These are phyloP conservation scores for Pichia sp. DNA, from an alignment of 1,139 yeast genomes.

Conservation along the genomic window DNA sequence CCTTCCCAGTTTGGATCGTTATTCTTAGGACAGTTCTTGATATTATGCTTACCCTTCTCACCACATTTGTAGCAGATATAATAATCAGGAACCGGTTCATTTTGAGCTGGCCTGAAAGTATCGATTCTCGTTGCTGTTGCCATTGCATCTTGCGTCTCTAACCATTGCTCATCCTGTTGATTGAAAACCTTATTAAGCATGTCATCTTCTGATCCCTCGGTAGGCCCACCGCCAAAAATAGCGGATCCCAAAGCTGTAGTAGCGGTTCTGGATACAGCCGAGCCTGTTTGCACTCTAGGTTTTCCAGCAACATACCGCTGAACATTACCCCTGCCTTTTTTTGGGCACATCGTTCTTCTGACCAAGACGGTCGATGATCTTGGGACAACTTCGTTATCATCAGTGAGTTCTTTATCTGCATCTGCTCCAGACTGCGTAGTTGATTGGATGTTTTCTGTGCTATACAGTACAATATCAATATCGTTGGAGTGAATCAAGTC, in stretches of 20 bases:
- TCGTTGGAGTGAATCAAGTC: conserved; percentile 80
- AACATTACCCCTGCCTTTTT: conserved; percentile 55
- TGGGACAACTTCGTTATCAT: conserved; percentile 77
- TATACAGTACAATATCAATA: conserved; percentile 68
- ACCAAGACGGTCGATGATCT: conserved; percentile 82
- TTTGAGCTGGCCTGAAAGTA: conserved; percentile 31
- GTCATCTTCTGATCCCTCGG: conserved; percentile 66
- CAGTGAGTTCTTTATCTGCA: conserved; percentile 78
- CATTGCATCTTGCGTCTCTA: conserved; percentile 86
- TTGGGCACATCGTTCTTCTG: conserved; percentile 69
- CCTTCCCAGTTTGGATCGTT: conserved; percentile 93
- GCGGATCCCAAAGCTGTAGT: conserved; percentile 11
- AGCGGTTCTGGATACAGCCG: conserved; percentile 14
- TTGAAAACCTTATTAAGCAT: conserved; percentile 85
- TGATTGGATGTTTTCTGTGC: conserved; percentile 52
- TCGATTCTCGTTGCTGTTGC: conserved; percentile 66
- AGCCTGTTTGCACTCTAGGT: conserved; percentile 38
- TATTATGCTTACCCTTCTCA: conserved; percentile 87
- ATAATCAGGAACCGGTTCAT: conserved; percentile 86
- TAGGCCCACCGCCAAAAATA: conserved; percentile 25
- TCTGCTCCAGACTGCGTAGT: conserved; percentile 24
- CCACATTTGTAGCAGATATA: conserved; percentile 97
- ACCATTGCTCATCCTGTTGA: conserved; percentile 91
- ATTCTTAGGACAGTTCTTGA: conserved; percentile 90
- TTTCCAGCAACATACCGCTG: conserved; percentile 82